phyloP scores from a whole-genome alignment of 257 asterid genomes.

The Forsythia viridissima region DNA sequence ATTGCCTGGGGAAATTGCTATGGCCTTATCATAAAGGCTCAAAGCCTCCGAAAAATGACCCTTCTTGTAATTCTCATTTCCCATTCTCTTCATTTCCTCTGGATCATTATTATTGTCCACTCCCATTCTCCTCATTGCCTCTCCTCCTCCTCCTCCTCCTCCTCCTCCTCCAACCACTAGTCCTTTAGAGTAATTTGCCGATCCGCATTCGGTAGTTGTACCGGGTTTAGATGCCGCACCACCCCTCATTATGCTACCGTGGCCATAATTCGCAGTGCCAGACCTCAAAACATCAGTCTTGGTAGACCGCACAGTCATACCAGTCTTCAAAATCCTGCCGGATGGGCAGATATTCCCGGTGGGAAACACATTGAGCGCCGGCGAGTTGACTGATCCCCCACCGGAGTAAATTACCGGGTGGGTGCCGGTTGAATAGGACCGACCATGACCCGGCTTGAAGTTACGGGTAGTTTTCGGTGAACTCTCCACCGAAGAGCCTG shows the following conservation, averaged over 20 bases:
- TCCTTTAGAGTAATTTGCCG: background rate
- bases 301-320: conserved; percentile 47
- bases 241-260: conserved; percentile 71
- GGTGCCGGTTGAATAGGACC: conserved; percentile 42
- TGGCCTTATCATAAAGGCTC: conserved; percentile 75
- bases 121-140: conserved; percentile 35
- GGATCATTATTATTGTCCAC: conserved; percentile 45
- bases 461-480: conserved; percentile 37
- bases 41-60: conserved; percentile 73
- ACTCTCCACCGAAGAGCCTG: conserved; percentile 42
- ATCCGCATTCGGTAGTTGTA: background rate
- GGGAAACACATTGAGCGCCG: conserved; percentile 47
- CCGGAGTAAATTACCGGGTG: conserved; percentile 33
- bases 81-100: conserved; percentile 80
- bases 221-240: conserved; percentile 31
- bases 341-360: conserved; percentile 73
- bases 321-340: conserved; percentile 55
- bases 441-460: conserved; percentile 37
- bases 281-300: conserved; percentile 58
- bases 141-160: too few relatives aligned
- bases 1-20: conserved; percentile 59
- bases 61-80: conserved; percentile 67
- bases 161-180: conserved; percentile 15
- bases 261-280: conserved; percentile 63
- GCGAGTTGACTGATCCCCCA: conserved; percentile 48